Evolutionary conservation across 163 green algal genomes (phyloP).

Genomic region (Chlorella variabilis): DNA sequence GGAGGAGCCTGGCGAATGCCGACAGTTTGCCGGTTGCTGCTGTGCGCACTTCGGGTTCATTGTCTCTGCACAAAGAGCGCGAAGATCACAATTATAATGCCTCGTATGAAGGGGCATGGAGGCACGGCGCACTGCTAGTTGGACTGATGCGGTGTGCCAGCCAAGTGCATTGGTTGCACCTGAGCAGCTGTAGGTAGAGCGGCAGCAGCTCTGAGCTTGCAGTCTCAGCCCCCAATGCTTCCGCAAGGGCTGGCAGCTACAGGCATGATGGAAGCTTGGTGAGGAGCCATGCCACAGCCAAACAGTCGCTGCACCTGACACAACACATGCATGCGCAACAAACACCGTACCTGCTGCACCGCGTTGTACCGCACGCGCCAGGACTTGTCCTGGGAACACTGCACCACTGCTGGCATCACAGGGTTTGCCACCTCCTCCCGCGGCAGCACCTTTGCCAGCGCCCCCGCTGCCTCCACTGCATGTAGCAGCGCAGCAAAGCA

Average conservation of each 20-base stretch:
- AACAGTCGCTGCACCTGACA: no score
- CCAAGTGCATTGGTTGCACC: no score
- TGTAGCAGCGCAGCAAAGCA: no score
- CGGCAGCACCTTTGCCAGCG: constrained; percentile 82
- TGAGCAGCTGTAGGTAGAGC: constrained; percentile 88
- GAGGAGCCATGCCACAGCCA: neutral
- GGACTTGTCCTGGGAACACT: constrained; percentile 95
- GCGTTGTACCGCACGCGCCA: constrained; percentile 99
- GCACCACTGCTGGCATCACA: constrained; percentile 90
- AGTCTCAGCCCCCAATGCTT: constrained; percentile 85
- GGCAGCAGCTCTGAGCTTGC: constrained; percentile 78
- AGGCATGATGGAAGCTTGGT: neutral
- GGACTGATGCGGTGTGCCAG: no score
- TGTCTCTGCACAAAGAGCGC: constrained; percentile 70
- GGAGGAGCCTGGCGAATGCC: constrained; percentile 83
- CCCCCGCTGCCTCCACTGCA: constrained; percentile 90
- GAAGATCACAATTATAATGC: no score
- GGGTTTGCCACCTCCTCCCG: constrained; percentile 66
- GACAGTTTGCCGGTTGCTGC: constrained; percentile 91
- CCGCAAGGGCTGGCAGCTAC: constrained; percentile 75
- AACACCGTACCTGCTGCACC: constrained; percentile 70
- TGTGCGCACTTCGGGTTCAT: constrained; percentile 95
- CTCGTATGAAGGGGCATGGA: no score
- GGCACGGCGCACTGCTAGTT: no score
- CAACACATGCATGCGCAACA: no score